Evolutionary conservation across 2,329 filamentous ascomycete species (phyloP), one percentile per base, ranked within the genome.

Genomic region (Botrytis fragariae): DNA sequence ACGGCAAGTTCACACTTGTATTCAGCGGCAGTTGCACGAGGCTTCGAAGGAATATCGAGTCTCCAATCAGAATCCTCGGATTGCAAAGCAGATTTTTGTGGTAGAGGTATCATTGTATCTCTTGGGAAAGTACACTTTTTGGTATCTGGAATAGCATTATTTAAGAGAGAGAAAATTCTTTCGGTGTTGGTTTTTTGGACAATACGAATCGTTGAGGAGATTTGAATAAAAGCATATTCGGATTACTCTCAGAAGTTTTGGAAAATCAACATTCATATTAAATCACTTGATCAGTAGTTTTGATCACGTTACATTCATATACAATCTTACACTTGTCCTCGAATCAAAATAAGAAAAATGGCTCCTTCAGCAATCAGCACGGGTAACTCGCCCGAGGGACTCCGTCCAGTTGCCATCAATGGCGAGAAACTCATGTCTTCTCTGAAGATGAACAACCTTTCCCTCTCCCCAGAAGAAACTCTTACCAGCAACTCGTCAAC

Each of bases 401-500:
- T 71, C 14, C 57, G 57, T 39, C 57, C 72, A 7, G 25, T 48
- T 29, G 39, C 62, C 10, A 51, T 72, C 51, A 60, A 69, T 32
- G 72, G 45, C 57, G 54, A 72, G n/a, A 72, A 64, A 42, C 29
- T 72, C 37, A 51, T 67, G 2, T 72, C 70, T 32, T 54, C 44
- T 4, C 61, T 67, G 12, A 72, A 67, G 68, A 64, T 42, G 29
- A 22, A 44, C 57, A 67, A 60, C 20, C 68, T 68, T 72, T 12
- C 59, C 39, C 72, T 69, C 54, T 74, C 73, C 29, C 32, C 37
- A 29, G 35, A 51, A 42, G 69, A 62, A 68, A 72, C 35, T 64
- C 73, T 51, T 35, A 60, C 29, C 37, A n/a, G 29, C 2, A 29
- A 57, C 20, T 39, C 72, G 22, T 35, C 75, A 87, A 71, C 91